Base-by-base conservation (phyloP, 805 yeast genomes). In the Cyberlindnera petersonii region DNA sequence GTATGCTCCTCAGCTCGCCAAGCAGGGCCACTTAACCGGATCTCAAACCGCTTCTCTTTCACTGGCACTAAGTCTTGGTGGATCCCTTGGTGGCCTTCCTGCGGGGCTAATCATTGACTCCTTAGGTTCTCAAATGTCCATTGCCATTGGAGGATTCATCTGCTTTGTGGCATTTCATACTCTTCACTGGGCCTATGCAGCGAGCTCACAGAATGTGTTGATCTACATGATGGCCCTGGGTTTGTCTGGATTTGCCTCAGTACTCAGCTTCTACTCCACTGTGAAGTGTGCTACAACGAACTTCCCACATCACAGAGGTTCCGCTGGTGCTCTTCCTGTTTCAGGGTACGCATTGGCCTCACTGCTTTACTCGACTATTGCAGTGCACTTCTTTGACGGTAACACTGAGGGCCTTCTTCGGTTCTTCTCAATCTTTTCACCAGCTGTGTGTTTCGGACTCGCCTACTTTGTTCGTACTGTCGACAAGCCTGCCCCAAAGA, bases 1-100 rank as follows among this genome's bases (percentile, higher is more conserved):
- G n/a, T 84, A 77, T 54, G 79, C 87, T 1, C 89, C 91, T 2
- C 88, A 83, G 54, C 62, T 84, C 46, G 70, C 81, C 20, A 62
- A 66, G 19, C 63, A 69, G 48, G 75, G 82, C 18, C 71, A 76
- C 1, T 65, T 83, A 20, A 71, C 81, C 0, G 72, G 82, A 0
- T 64, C 76, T 0, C 76, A 75, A 45, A 75, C 87, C 7, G 84
- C 88, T 3, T 69, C 74, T 11, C 65, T 84, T 5, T 77, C 91
- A 0, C 61, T 83, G 26, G 72, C 82, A 0, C 64, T 80, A 18
- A 77, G 73, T 29, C 55, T 81, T 7, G 94, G 94, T 4, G 66
- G 81, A 2, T 76, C 86, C 0, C 49, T 80, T 9, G 81, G 87
- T 19, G 91, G 91, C 0, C 64, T 82, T 20, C 73, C 82, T 0